Base-by-base conservation (phyloP, 768 basidiomycete species). In the Cubamyces sp. region DNA sequence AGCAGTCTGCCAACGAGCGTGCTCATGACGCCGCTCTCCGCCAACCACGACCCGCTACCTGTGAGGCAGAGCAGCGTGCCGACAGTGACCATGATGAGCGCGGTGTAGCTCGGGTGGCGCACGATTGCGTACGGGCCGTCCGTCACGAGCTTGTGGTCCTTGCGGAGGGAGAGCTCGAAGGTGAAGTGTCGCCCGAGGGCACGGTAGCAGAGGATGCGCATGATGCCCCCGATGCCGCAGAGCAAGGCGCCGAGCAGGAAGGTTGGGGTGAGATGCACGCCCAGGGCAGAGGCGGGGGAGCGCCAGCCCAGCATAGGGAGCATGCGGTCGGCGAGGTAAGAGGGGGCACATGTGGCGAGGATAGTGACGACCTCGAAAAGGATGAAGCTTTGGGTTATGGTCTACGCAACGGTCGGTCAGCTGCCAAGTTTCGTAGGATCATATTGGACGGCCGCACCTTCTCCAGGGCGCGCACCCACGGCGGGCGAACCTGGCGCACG, bases 91-190 rank as follows among this genome's bases (percentile, higher is more conserved):
- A 68, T 34, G 14, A 61, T 25, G 52, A 54, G 51, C 41, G 60
- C 69, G 11, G 68, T 66, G 55, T 70, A 70, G 54, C 63, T 63
- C 39, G 66, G 69, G 57, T 70, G 68, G 34, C 69, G 69, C 6
- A 70, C 65, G 54, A 62, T 40, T 6, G 57, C 43, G 62, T 70
- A 70, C 26, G 66, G 66, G n/a, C 68, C 68, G 46, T 42, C 48
- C 6, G 60, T 69, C 47, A 70, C 59, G 42, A 70, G 56, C 47
- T 54, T 53, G 54, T 70, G 69, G 51, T 61, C 42, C 26, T 48
- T 52, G 8, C 61, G 57, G n/a, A 67, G 42, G 18, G 65, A 55
- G 45, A 69, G 62, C 43, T 67, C 54, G 66, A 67, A 68, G 15
- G 69, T 70, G 64, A 69, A 70, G 51, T 63, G 47, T 26, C 41